Percentiles rank a stretch among this genome's conserved stretches.
Conservation (phyloP, 2,329 filamentous ascomycete species). For the Thyridium curvatum region DNA sequence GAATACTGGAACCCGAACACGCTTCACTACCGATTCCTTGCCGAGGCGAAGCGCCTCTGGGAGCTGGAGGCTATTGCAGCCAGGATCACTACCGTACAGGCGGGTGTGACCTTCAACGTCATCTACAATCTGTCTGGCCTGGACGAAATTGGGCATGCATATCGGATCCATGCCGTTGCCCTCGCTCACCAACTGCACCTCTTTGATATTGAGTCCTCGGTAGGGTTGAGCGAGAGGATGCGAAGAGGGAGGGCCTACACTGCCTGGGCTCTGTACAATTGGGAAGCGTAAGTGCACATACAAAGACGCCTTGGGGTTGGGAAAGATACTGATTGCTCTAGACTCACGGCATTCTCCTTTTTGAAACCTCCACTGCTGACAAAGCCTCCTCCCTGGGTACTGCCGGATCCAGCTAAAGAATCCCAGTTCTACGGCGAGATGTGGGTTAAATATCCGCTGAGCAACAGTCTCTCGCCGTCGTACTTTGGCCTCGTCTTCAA, state of each 20-base stretch:
- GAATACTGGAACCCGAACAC: conserved; percentile 29
- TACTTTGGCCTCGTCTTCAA: conserved; percentile 20
- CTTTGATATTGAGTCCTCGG: conserved; percentile 10
- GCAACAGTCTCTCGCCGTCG: conserved; percentile 10
- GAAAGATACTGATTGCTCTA: conserved; percentile 2
- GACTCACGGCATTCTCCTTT: conserved; percentile 17
- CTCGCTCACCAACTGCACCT: conserved; percentile 15
- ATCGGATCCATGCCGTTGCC: conserved; percentile 10
- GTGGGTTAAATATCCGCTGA: conserved; percentile 26
- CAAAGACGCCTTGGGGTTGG: too few relatives aligned
- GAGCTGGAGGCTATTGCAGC: conserved; percentile 20
- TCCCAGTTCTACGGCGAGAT: conserved; percentile 26
- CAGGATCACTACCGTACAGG: conserved; percentile 26
- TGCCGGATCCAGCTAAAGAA: conserved; percentile 19
- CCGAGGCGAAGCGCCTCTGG: conserved; percentile 31
- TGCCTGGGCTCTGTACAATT: conserved; percentile 28
- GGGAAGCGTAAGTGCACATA: conserved; percentile 20
- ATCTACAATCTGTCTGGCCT: conserved; percentile 18
- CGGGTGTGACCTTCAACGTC: conserved; percentile 21
- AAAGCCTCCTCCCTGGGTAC: conserved; percentile 17
- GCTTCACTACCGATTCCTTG: conserved; percentile 26
- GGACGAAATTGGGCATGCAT: conserved; percentile 16
- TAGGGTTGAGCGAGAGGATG: conserved; percentile 10
- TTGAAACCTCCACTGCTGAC: conserved; percentile 18
- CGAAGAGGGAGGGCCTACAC: conserved; percentile 15